Conservation (phyloP, 495 filamentous ascomycete genomes). For the Cladorrhinum samala region DNA sequence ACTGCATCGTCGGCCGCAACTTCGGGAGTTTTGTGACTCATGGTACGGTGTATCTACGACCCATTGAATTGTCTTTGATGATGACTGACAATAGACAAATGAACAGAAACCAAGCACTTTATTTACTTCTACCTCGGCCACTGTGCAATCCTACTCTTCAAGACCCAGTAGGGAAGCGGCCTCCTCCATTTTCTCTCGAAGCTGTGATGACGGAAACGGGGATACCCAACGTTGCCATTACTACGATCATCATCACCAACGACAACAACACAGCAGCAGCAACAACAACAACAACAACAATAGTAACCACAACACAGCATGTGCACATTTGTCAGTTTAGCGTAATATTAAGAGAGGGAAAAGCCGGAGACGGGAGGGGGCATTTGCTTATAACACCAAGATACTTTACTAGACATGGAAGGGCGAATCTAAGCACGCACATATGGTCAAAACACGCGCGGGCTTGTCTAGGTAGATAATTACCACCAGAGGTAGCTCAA, state of each 20-base stretch:
- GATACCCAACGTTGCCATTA: too few species aligned
- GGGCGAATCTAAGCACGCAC: too few species aligned
- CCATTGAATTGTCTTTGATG: background rate
- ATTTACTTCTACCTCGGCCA: constrained; percentile 99
- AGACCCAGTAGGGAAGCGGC: constrained; percentile 70
- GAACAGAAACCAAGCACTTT: constrained; percentile 94
- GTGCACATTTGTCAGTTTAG: background rate
- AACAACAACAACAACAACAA: too few species aligned
- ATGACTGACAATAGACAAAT: background rate
- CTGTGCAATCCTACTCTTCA: constrained; percentile 97
- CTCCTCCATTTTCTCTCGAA: constrained; percentile 24
- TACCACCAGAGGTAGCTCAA: too few species aligned
- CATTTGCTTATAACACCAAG: background rate
- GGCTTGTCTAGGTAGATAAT: too few species aligned
- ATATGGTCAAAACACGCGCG: too few species aligned
- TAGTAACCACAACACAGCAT: background rate
- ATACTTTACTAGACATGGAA: too few species aligned
- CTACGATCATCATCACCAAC: too few species aligned
- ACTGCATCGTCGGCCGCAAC: constrained; percentile 97
- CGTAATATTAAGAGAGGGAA: background rate
- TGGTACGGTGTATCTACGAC: constrained; percentile 51
- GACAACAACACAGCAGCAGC: too few species aligned
- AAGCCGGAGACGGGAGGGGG: background rate
- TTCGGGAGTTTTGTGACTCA: constrained; percentile 99
- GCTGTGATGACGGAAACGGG: constrained; percentile 13